Conservation (phyloP, 106 monocot species). For the Platanthera guangdongensis region DNA sequence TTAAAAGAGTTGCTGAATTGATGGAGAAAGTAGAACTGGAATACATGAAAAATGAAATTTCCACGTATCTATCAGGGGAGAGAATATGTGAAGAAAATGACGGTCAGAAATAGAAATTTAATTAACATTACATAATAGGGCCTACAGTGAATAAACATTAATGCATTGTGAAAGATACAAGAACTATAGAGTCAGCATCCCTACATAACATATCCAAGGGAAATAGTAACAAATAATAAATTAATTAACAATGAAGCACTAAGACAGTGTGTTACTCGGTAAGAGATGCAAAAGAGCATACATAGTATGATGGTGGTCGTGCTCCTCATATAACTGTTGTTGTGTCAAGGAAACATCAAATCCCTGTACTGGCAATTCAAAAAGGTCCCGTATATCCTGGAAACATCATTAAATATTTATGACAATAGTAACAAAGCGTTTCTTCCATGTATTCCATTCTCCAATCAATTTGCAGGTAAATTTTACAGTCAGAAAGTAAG, state of each 20-base stretch:
- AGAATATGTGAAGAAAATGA: background rate
- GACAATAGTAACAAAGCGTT: background rate
- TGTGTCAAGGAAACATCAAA: slow-evolving; percentile 93
- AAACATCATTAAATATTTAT: slow-evolving; percentile 7
- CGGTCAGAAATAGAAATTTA: background rate
- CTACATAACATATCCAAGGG: background rate
- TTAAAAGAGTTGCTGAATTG: background rate
- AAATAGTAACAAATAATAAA: background rate
- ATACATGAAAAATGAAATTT: background rate
- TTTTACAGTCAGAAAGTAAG: background rate
- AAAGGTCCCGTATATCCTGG: slow-evolving; percentile 89
- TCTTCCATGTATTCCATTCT: background rate
- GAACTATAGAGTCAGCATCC: background rate
- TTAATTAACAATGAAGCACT: background rate
- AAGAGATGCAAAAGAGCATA: slow-evolving; percentile 11
- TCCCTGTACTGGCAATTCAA: slow-evolving; percentile 80
- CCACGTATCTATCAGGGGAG: background rate
- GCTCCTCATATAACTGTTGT: slow-evolving; percentile 72
- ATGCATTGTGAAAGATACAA: background rate
- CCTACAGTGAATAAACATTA: background rate
- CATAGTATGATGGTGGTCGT: slow-evolving; percentile 52
- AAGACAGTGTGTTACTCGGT: background rate
- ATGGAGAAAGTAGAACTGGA: background rate
- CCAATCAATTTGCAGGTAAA: background rate
- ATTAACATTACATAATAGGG: background rate